These are phyloP conservation scores for Geotrichum ghanense DNA, from an alignment of 805 yeast genomes.

Conservation along the genomic window DNA sequence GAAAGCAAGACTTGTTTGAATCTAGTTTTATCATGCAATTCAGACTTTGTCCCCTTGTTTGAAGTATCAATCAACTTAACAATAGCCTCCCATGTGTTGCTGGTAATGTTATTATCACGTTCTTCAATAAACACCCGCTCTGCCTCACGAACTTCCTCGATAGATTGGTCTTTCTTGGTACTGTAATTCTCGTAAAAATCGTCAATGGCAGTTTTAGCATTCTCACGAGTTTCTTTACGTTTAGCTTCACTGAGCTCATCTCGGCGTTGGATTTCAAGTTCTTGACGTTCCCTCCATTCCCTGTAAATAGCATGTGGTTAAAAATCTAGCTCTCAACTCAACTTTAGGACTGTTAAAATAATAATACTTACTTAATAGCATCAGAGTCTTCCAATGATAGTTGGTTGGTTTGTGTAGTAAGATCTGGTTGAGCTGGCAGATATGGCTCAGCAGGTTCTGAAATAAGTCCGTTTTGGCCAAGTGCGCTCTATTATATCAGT, in stretches of 20 bases:
- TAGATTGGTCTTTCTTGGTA: slow-evolving; percentile 61
- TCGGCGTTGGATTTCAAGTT: slow-evolving; percentile 65
- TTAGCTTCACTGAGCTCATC: slow-evolving; percentile 60
- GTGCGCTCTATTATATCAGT: slow-evolving; percentile 2
- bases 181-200: slow-evolving; percentile 89
- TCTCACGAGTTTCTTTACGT: slow-evolving; percentile 53
- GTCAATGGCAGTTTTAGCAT: slow-evolving; percentile 76
- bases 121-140: slow-evolving; percentile 60
- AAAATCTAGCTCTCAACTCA: too few species aligned
- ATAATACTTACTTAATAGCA: slow-evolving; percentile 32
- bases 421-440: slow-evolving; percentile 14
- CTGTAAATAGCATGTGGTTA: slow-evolving; percentile 5
- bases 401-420: slow-evolving; percentile 16
- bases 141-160: slow-evolving; percentile 52
- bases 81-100: slow-evolving; percentile 51
- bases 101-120: slow-evolving; percentile 46
- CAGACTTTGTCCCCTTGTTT: slow-evolving; percentile 34
- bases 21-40: slow-evolving; percentile 50
- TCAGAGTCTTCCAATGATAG: slow-evolving; percentile 38
- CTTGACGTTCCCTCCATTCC: slow-evolving; percentile 78
- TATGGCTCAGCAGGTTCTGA: slow-evolving; percentile 14
- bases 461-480: slow-evolving; percentile 12
- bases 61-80: slow-evolving; percentile 36
- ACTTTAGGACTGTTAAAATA: too few species aligned
- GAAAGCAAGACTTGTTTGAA: slow-evolving; percentile 54